phyloP scores from a whole-genome alignment of 306 rosid species.

The Vicia faba region DNA sequence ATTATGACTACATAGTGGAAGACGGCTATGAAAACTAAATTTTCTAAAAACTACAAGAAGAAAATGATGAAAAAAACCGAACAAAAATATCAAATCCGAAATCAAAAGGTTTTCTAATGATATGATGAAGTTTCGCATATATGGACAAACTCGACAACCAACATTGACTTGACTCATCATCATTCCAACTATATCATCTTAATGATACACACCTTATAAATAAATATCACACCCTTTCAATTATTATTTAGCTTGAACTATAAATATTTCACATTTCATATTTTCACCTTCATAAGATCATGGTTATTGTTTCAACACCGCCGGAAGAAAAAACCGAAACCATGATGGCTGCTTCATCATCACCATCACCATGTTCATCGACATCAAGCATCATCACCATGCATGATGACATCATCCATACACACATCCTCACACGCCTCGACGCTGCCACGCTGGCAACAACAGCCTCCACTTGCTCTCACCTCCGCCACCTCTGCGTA shows the following conservation, averaged over 20 bases:
- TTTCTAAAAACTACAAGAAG: no score
- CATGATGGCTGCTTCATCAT: not conserved
- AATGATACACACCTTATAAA: not conserved
- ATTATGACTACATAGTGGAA: no score
- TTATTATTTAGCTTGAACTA: not conserved
- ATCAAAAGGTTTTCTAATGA: not conserved
- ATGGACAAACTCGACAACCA: constrained; percentile 4
- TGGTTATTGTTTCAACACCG: not conserved
- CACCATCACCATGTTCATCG: not conserved
- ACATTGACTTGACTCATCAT: constrained; percentile 6
- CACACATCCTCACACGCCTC: constrained; percentile 72
- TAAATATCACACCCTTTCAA: not conserved
- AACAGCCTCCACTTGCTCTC: constrained; percentile 54
- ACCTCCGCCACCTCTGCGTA: constrained; percentile 53
- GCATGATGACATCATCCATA: constrained; percentile 61
- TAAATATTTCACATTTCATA: not conserved
- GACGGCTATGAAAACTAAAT: no score
- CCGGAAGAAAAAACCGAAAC: not conserved
- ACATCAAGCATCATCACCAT: constrained; percentile 44
- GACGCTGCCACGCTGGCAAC: constrained; percentile 69
- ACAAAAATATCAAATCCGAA: no score
- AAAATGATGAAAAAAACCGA: no score
- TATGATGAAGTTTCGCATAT: not conserved
- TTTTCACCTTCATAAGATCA: not conserved
- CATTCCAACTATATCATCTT: not conserved